These are phyloP conservation scores for Pleurotus tuber-regium DNA, from an alignment of 768 basidiomycete species.

Conservation along the genomic window DNA sequence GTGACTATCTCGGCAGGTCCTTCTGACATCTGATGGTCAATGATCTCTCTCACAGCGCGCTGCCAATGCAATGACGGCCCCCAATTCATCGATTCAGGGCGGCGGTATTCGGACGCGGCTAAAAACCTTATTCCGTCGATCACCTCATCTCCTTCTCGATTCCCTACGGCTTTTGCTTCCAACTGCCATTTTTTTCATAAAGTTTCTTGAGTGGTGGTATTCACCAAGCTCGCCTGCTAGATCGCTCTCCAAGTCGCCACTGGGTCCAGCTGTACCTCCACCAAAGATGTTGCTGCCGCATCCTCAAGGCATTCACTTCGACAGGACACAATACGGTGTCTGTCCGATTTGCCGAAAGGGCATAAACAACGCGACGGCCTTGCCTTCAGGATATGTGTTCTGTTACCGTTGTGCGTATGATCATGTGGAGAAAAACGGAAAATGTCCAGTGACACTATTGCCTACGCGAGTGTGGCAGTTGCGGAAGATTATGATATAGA, in stretches of 20 bases:
- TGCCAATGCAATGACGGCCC: slow-evolving; percentile 26
- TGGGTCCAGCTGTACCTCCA: slow-evolving; percentile 72
- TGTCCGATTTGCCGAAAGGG: slow-evolving; percentile 77
- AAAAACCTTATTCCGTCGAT: slow-evolving; percentile 43
- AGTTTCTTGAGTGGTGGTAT: slow-evolving; percentile 99
- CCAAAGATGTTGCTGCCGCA: slow-evolving; percentile 76
- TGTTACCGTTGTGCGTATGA: slow-evolving; percentile 91
- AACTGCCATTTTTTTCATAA: slow-evolving; percentile 90
- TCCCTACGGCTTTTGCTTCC: slow-evolving; percentile 79
- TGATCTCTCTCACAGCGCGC: slow-evolving; percentile 37
- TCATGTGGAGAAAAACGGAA: slow-evolving; percentile 71
- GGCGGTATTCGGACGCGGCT: slow-evolving; percentile 40
- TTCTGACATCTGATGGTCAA: slow-evolving; percentile 10
- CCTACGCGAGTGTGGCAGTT: slow-evolving; percentile 77
- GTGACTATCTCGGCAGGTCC: slow-evolving; percentile 19
- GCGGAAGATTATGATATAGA: slow-evolving; percentile 77
- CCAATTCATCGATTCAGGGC: slow-evolving; percentile 21
- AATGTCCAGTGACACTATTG: slow-evolving; percentile 86
- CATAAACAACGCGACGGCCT: slow-evolving; percentile 83
- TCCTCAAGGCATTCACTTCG: slow-evolving; percentile 65
- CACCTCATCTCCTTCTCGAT: slow-evolving; percentile 69
- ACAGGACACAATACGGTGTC: slow-evolving; percentile 65
- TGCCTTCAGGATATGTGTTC: slow-evolving; percentile 93
- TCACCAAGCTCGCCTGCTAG: slow-evolving; percentile 87
- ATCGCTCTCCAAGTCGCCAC: slow-evolving; percentile 58